These are phyloP conservation scores for Hyaloperonospora arabidopsidis DNA, from an alignment of 352 stramenopile species.

Conservation along the genomic window DNA sequence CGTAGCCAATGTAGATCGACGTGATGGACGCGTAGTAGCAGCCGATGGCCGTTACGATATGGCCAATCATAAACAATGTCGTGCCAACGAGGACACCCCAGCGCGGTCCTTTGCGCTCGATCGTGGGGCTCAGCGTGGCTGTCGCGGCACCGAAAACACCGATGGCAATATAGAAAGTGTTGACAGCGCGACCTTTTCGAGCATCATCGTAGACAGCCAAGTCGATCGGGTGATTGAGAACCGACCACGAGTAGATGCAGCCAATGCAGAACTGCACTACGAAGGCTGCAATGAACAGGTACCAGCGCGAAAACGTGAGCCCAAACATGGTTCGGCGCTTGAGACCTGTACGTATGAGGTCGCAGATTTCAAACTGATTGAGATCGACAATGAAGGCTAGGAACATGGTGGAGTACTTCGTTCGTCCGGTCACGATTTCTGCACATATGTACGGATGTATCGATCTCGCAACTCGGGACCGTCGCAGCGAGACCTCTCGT, in stretches of 20 bases:
- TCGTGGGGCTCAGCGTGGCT: slow-evolving; percentile 64
- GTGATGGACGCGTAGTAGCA: slow-evolving; percentile 37
- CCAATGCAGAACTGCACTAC: slow-evolving; percentile 63
- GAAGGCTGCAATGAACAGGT: slow-evolving; percentile 55
- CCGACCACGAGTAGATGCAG: slow-evolving; percentile 62
- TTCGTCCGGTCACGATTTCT: too few species aligned
- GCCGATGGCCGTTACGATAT: slow-evolving; percentile 39
- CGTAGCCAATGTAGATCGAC: slow-evolving; percentile 60
- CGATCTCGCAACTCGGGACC: too few species aligned
- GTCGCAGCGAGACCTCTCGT: too few species aligned
- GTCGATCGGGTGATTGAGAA: slow-evolving; percentile 68
- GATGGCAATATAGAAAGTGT: slow-evolving; percentile 61
- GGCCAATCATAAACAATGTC: slow-evolving; percentile 37
- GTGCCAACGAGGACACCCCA: slow-evolving; percentile 42
- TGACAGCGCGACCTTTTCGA: slow-evolving; percentile 44
- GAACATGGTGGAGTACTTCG: too few species aligned
- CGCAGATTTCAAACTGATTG: too few species aligned
- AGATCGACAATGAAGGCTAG: too few species aligned
- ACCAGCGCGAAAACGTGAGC: slow-evolving; percentile 45
- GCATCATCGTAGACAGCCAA: slow-evolving; percentile 35
- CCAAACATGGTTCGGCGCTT: too few species aligned
- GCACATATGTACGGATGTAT: too few species aligned
- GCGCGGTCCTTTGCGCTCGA: slow-evolving; percentile 55
- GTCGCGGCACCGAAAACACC: slow-evolving; percentile 52
- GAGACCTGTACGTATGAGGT: too few species aligned